phyloP scores from a whole-genome alignment of 192 early-diverging fungal genomes.

The Coemansia sp. region DNA sequence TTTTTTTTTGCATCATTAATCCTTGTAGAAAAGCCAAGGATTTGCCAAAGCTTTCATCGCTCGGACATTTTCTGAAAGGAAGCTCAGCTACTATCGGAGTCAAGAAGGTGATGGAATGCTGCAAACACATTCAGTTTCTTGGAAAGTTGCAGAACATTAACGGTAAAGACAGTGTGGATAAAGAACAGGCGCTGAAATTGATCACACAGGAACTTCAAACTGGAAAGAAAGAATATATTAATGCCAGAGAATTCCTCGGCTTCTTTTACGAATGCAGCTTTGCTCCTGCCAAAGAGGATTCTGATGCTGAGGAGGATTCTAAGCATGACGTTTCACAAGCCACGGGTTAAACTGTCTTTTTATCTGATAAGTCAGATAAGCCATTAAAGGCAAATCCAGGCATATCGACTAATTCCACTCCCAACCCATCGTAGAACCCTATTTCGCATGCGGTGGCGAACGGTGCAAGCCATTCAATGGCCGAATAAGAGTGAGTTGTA shows the following conservation, averaged over 20 bases:
- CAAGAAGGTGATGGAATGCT: constrained; percentile 73
- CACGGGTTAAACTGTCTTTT: neutral
- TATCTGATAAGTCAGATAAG: neutral
- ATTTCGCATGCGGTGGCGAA: neutral
- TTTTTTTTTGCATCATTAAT: constrained; percentile 3
- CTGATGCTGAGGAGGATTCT: neutral
- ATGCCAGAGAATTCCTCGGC: constrained; percentile 67
- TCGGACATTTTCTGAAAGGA: constrained; percentile 93
- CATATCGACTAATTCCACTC: neutral
- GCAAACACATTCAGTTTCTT: constrained; percentile 85
- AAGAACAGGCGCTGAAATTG: constrained; percentile 59
- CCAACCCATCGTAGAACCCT: neutral
- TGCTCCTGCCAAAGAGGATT: constrained; percentile 7
- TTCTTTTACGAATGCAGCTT: constrained; percentile 62
- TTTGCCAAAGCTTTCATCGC: constrained; percentile 65
- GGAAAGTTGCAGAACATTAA: constrained; percentile 58
- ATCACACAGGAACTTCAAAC: constrained; percentile 58
- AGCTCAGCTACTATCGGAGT: constrained; percentile 84
- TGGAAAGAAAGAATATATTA: constrained; percentile 68
- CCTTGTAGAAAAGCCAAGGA: constrained; percentile 52
- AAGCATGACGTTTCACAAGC: neutral
- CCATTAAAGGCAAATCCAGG: neutral
- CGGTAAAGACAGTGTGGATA: constrained; percentile 51
- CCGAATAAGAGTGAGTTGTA: neutral
- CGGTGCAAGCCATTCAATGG: neutral